phyloP scores from a whole-genome alignment of 2,329 filamentous ascomycete genomes.

The Penicillium hesseltinei region DNA sequence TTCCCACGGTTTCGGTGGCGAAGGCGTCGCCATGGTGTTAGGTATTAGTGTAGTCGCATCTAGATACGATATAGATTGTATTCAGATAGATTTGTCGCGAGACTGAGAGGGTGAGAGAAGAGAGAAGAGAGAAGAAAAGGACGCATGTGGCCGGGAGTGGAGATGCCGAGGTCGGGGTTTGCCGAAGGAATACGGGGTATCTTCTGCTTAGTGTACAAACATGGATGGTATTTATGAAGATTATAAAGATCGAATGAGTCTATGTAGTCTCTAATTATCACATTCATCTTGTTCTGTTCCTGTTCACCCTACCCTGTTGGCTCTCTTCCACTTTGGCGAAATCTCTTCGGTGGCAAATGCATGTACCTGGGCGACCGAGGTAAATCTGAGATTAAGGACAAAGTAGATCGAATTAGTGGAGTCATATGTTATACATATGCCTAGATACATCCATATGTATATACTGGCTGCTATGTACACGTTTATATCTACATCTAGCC shows the following conservation, averaged over 20 bases:
- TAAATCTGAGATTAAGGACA: background rate
- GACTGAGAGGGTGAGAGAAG: slow-evolving; percentile 9
- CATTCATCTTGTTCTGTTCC: background rate
- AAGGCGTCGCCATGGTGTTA: slow-evolving; percentile 58
- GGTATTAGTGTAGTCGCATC: slow-evolving; percentile 32
- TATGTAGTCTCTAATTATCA: background rate
- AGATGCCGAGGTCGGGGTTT: slow-evolving; percentile 29
- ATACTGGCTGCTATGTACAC: background rate
- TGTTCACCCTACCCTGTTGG: background rate
- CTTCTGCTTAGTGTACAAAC: background rate
- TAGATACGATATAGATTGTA: slow-evolving; percentile 8
- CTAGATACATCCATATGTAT: background rate
- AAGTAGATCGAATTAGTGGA: background rate
- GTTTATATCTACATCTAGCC: background rate
- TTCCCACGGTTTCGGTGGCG: slow-evolving; percentile 98
- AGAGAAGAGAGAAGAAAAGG: slow-evolving; percentile 16
- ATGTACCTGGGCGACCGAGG: slow-evolving; percentile 8
- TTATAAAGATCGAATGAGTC: background rate
- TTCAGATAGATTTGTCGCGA: background rate
- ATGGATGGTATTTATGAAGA: background rate
- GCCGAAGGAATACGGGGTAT: slow-evolving; percentile 12
- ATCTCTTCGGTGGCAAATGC: slow-evolving; percentile 22
- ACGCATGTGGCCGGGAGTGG: slow-evolving; percentile 27
- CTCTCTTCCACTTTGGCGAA: slow-evolving; percentile 1
- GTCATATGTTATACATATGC: background rate